Evolutionary conservation across 305 asterid genomes (phyloP).

Genomic region (Plantago lanceolata): DNA sequence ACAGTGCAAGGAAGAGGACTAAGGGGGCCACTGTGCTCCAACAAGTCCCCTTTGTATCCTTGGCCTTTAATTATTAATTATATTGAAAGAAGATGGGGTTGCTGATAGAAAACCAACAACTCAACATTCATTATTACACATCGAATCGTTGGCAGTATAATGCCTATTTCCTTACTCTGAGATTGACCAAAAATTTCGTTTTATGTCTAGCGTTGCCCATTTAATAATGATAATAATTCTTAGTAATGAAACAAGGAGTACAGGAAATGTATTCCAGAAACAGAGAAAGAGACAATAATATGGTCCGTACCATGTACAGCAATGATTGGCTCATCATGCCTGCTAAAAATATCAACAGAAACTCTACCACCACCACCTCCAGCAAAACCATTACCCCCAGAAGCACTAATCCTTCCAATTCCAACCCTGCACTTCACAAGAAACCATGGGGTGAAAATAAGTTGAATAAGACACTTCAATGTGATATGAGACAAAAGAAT

Average conservation of each 20-base stretch:
- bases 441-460: constrained; percentile 27
- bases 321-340: constrained; percentile 85
- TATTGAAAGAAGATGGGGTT: not conserved
- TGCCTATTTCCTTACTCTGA: too few relatives aligned
- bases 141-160: too few relatives aligned
- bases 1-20: too few relatives aligned
- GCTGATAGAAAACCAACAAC: constrained; percentile 8
- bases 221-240: not conserved
- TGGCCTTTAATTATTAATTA: too few relatives aligned
- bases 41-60: too few relatives aligned
- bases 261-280: too few relatives aligned
- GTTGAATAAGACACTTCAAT: constrained; percentile 15
- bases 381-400: constrained; percentile 91
- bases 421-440: constrained; percentile 77
- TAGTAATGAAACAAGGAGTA: constrained; percentile 6
- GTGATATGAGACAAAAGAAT: constrained; percentile 10
- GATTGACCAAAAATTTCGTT: not conserved
- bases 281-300: not conserved
- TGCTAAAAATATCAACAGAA: constrained; percentile 84
- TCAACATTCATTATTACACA: not conserved
- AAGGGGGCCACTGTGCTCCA: too few relatives aligned
- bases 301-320: constrained; percentile 61
- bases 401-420: constrained; percentile 76
- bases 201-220: too few relatives aligned
- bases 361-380: constrained; percentile 99